Percentiles rank a stretch among this genome's conserved stretches.
Conservation (phyloP, 164 flowering plant species). For the Protea cynaroides region DNA sequence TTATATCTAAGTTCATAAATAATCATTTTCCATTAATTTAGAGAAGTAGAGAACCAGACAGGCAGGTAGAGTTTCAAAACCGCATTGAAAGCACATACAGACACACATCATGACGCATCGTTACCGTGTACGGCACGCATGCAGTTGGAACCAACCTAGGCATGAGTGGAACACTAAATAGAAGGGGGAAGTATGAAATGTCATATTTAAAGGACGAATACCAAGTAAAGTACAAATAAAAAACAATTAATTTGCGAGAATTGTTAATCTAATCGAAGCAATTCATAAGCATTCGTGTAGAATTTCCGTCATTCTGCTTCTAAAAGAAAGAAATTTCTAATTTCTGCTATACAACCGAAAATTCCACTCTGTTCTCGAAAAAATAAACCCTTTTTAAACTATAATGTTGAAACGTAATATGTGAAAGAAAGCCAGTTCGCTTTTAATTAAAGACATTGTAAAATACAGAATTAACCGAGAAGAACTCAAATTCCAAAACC, state of each 20-base stretch:
- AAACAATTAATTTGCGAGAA: background rate
- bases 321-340: background rate
- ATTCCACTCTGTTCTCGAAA: background rate
- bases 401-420: background rate
- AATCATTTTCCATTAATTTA: no score
- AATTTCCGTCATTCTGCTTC: background rate
- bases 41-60: background rate
- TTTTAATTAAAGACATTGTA: background rate
- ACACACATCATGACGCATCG: no score
- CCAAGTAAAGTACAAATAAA: background rate
- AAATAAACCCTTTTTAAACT: background rate
- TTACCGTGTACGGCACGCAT: no score
- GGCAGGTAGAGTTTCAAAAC: background rate
- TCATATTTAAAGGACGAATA: background rate
- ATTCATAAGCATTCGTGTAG: background rate
- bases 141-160: no score
- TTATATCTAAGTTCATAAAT: no score
- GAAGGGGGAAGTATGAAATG: no score
- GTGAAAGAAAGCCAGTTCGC: background rate
- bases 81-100: background rate
- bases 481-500: background rate
- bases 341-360: background rate
- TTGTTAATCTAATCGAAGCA: background rate
- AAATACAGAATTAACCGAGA: background rate
- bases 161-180: no score